Evolutionary conservation across 306 rosid species (phyloP).

Genomic region (Prinsepia uniflora): DNA sequence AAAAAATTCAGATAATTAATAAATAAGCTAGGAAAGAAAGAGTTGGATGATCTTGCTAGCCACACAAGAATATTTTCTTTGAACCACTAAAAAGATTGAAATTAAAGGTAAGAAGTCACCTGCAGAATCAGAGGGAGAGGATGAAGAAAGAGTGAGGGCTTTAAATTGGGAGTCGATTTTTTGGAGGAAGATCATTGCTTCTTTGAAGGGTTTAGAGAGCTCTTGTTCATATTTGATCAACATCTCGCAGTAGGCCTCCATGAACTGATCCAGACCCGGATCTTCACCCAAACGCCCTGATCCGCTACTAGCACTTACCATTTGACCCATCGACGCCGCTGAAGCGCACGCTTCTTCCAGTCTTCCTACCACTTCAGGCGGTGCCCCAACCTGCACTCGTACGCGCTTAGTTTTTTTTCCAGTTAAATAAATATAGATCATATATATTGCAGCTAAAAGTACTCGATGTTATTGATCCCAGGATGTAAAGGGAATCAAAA

Average conservation of each 20-base stretch:
- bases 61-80: not conserved
- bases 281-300: conserved; percentile 72
- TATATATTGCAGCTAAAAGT: no score
- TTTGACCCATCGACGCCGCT: conserved; percentile 44
- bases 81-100: not conserved
- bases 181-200: conserved; percentile 88
- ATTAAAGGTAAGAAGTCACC: conserved; percentile 1
- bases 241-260: conserved; percentile 99
- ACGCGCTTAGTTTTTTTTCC: not conserved
- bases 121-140: conserved; percentile 60
- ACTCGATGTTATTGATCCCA: no score
- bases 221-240: conserved; percentile 89
- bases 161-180: conserved; percentile 78
- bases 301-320: conserved; percentile 19
- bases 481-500: no score
- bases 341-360: conserved; percentile 73
- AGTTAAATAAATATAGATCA: not conserved
- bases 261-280: conserved; percentile 96
- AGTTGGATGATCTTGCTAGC: not conserved
- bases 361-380: conserved; percentile 71
- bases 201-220: conserved; percentile 87
- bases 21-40: not conserved
- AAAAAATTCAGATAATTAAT: not conserved
- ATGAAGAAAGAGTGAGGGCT: conserved; percentile 59
- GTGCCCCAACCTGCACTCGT: conserved; percentile 79